Base-by-base conservation (phyloP, 768 basidiomycete genomes). In the Leccinum ochraceum region DNA sequence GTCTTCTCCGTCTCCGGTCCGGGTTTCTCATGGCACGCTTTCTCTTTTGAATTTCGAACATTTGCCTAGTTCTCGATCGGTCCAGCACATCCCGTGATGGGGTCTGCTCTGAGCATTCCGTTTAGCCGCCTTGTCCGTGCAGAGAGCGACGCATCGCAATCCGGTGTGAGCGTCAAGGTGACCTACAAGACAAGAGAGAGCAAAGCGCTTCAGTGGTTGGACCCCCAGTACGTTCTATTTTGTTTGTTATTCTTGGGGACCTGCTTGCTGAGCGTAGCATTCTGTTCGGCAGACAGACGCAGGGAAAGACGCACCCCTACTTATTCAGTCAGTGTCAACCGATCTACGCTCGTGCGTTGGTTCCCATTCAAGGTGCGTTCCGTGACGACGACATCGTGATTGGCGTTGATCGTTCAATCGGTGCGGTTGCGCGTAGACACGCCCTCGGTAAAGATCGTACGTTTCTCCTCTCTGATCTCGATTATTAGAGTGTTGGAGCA, bases 241-340 rank as follows among this genome's bases (percentile, higher is more conserved):
- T 20, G 17, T 44, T 34, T 11, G 50, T 13, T 54, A 10, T 26
- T 26, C 22, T n/a, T 10, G n/a, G 20, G 39, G 17, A 17, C 39
- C 46, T 39, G 51, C 53, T 8, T n/a, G 17, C 44, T 57, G 28
- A 60, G 4, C 3, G 20, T n/a, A 7, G 8, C 6, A 26, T 16
- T 30, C 5, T 10, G 8, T 20, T 53, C 20, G 32, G 17, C 26
- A 91, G 90, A 61, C 92, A 95, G 75, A 96, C 94, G 0, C 90
- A 92, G 63, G 92, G 92, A n/a, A 93, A 92, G 67, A 77, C 75
- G 26, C 87, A 90, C 72, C 89, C 92, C 0, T 96, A 89, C 75
- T 76, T 96, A n/a, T 98, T 95, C 79, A 93, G 91, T 63, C 95
- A 96, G 69, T 92, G 89, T 69, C 94, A 97, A 67, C 92, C 95